Base-by-base conservation (phyloP, 2,329 filamentous ascomycete genomes). In the Fusarium sterilihyphosum region DNA sequence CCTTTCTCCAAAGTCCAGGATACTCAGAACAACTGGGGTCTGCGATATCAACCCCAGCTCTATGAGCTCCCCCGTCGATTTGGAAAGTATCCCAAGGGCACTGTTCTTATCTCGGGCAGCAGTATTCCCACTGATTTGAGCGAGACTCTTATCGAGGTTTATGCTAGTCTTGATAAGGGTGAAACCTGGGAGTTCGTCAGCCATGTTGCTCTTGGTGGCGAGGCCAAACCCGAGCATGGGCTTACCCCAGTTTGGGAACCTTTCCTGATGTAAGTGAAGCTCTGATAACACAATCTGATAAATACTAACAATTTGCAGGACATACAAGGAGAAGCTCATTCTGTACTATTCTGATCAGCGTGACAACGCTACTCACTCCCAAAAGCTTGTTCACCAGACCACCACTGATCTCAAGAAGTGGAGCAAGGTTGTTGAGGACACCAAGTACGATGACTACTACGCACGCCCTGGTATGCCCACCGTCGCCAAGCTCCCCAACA, bases 301-400 rank as follows among this genome's bases (percentile, higher is more conserved):
- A 3, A 3, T 35, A 3, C 33, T 16, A 35, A 35, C 33, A 35
- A 35, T 35, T 16, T 35, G 14, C 53, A 86, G 87, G 79, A 84
- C 87, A 50, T 86, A 91, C 79, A 82, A 92, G 64, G 85, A 88
- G 61, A 84, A 88, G 59, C 82, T 94, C 24, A 86, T 93, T 41
- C 84, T 87, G 76, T 94, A 92, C 84, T 94, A 93, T 83, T 91
- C 91, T 4, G 92, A 94, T 80, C 92, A 94, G 79, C 88, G 92
- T 41, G 91, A 91, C 71, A 90, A 71, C 43, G 73, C 59, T 11
- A 83, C 84, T 4, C 85, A 93, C 77, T 92, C 92, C 24, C 92
- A 94, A 81, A 92, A 93, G 78, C 85, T 94, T 44, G 86, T 89
- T 6, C 91, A 94, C 80, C 91, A 93, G 80, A 85, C 85, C 22